Percentiles rank a stretch among this genome's conserved stretches.
Conservation (phyloP, 306 rosid species). For the Clitoria ternatea region DNA sequence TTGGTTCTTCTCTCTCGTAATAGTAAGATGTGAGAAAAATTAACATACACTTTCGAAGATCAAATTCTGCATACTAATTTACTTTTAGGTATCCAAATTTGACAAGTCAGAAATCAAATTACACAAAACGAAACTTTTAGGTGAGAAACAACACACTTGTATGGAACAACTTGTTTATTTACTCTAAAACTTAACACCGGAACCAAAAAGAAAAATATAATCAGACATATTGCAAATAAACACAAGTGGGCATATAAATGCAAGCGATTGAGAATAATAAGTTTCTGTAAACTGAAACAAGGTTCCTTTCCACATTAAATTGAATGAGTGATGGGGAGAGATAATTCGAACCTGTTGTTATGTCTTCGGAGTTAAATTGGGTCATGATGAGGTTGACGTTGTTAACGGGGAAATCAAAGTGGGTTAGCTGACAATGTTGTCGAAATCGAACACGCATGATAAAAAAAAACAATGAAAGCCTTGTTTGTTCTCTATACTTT, state of each 20-base stretch:
- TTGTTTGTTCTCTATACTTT: too few species aligned
- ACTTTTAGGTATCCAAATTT: too few species aligned
- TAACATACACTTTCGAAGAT: too few species aligned
- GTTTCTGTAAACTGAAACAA: neutral
- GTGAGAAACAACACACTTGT: too few species aligned
- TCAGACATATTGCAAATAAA: too few species aligned
- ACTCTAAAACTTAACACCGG: too few species aligned
- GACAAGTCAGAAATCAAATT: too few species aligned
- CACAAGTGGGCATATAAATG: neutral
- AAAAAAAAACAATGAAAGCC: neutral
- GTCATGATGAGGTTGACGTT: neutral
- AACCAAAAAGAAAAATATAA: neutral
- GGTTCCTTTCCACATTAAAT: neutral
- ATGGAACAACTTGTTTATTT: too few species aligned
- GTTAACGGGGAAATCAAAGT: neutral
- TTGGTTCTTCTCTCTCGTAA: too few species aligned
- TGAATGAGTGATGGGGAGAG: neutral
- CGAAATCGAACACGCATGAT: neutral
- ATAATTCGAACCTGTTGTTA: constrained; percentile 2
- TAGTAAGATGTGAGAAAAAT: too few species aligned
- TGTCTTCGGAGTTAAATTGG: neutral
- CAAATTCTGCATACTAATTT: too few species aligned
- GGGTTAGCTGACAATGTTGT: neutral
- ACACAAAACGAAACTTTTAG: too few species aligned
- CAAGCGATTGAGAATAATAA: neutral